Evolutionary conservation across 345 rosid species (phyloP), one percentile per base, ranked within the genome.

Genomic region (Camelina neglecta): DNA sequence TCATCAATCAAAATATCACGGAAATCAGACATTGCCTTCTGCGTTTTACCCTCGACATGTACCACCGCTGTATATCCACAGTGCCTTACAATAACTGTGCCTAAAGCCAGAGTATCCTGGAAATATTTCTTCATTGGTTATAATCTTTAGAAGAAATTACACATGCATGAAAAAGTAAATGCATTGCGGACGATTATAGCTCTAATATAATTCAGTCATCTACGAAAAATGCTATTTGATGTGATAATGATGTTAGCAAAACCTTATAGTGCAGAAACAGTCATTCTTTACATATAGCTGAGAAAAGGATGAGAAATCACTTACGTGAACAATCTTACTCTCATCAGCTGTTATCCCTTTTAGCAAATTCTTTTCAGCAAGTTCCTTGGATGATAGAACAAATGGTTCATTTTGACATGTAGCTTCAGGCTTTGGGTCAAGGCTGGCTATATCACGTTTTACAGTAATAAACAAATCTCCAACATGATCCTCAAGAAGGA

Each of bases 341-440:
- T 92, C 97, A 67, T 92, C 93, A 54, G 97, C 95, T 62, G 98
- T 94, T 69, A 94, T 74, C 80, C 97, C 98, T 83, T 92, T 94
- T 29, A 92, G 87, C 76, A 94, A 81, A 83, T 92, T 94, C 74
- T 87, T 85, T 67, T 59, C 82, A 57, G 84, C 76, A 62, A 83
- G 85, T 74, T 92, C 90, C 42, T 81, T 80, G 38, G 80, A 82
- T 49, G 97, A 81, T 72, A 80, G 55, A 63, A 85, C 82, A 76
- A 85, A 86, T 38, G 88, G 83, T 73, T 53, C 84, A 74, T 79
- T 72, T 63, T 87, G 60, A 55, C 16, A 64, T 11, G 44, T 26
- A 65, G 55, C 86, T 56, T 87, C 89, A 66, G 81, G 75, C 71
- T 86, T 84, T 36, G 79, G 20, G 57, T 75, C 85, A 76, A 86